phyloP scores from a whole-genome alignment of 495 filamentous ascomycete genomes.

The Pyrenula aspistea region DNA sequence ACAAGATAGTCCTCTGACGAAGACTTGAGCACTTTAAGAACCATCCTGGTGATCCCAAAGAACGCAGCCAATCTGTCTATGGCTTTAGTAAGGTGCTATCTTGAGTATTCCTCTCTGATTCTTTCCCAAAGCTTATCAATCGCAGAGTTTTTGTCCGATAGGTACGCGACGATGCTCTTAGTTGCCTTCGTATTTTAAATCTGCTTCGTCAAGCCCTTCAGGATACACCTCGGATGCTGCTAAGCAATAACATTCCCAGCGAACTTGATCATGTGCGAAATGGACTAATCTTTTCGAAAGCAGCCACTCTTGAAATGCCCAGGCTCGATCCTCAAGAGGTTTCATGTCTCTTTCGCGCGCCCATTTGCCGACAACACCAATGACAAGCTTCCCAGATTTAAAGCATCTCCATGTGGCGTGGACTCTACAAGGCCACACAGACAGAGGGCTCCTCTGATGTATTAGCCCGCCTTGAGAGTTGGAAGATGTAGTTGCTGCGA shows the following conservation, averaged over 20 bases:
- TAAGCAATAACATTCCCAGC: conserved; percentile 20
- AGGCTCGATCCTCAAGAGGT: conserved; percentile 12
- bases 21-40: conserved; percentile 1
- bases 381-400: background rate
- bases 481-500: conserved; percentile 3
- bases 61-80: conserved; percentile 3
- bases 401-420: background rate
- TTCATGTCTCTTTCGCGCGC: background rate
- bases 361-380: background rate
- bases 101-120: background rate
- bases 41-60: conserved; percentile 3
- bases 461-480: background rate
- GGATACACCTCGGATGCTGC: conserved; percentile 13
- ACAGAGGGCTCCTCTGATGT: background rate
- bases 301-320: conserved; percentile 26
- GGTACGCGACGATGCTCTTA: background rate
- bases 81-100: background rate
- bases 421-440: background rate
- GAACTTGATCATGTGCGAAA: conserved; percentile 17
- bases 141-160: background rate
- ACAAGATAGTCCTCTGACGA: conserved; percentile 1
- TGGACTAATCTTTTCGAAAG: conserved; percentile 19
- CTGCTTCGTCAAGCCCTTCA: background rate
- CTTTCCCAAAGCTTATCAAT: background rate
- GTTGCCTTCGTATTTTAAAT: background rate